phyloP scores from a whole-genome alignment of 106 monocot genomes.

The Alisma plantagoaquatica region DNA sequence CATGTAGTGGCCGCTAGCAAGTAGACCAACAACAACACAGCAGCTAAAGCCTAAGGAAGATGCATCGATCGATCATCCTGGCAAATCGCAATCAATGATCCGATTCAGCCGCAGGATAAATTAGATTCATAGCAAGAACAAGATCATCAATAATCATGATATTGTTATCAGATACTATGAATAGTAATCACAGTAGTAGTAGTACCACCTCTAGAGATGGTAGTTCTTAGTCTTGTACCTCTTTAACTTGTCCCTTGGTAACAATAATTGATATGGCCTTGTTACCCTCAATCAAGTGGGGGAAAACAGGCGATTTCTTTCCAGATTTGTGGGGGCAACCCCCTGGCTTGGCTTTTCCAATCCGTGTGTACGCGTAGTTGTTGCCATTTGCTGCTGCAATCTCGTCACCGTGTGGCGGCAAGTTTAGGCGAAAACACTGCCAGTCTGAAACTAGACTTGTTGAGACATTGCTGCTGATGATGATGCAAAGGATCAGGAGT shows the following conservation, averaged over 20 bases:
- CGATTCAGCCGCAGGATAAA: conserved; percentile 5
- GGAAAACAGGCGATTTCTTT: too few relatives aligned
- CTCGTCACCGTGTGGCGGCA: not conserved
- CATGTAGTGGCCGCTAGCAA: conserved; percentile 53
- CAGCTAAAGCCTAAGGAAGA: too few relatives aligned
- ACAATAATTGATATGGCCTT: not conserved
- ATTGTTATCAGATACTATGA: not conserved
- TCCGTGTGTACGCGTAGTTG: not conserved
- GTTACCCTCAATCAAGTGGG: not conserved
- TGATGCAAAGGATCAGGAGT: not conserved
- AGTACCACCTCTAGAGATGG: not conserved
- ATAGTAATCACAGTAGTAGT: not conserved
- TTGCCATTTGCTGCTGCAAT: not conserved
- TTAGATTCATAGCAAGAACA: too few relatives aligned
- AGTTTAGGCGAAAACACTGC: not conserved
- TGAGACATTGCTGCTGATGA: too few relatives aligned
- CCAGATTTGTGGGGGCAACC: conserved; percentile 1
- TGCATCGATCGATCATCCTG: not conserved
- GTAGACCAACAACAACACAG: too few relatives aligned
- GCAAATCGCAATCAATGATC: not conserved
- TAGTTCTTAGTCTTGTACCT: not conserved
- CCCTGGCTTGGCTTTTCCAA: not conserved
- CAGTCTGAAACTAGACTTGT: too few relatives aligned
- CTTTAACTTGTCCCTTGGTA: not conserved
- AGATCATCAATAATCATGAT: not conserved